phyloP scores from a whole-genome alignment of 2,329 filamentous ascomycete genomes.

The Zalaria obscura region DNA sequence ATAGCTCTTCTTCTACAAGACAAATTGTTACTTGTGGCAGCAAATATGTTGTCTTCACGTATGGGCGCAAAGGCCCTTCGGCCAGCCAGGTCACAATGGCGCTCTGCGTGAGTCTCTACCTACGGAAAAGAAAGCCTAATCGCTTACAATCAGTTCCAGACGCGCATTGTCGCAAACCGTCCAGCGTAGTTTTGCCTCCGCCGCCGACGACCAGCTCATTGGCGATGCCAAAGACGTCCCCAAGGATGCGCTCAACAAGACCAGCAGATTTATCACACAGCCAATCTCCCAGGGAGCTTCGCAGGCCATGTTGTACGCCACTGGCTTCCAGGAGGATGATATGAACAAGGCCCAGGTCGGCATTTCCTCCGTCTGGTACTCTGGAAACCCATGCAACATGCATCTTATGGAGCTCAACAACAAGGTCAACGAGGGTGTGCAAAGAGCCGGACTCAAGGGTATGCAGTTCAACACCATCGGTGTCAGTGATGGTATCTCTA shows the following conservation, averaged over 20 bases:
- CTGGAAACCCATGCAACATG: constrained; percentile 99
- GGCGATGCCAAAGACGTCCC: constrained; percentile 1
- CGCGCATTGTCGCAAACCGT: not conserved
- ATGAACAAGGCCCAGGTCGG: constrained; percentile 96
- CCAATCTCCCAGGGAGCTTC: constrained; percentile 97
- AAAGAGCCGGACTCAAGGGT: constrained; percentile 63
- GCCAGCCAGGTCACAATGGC: constrained; percentile 3
- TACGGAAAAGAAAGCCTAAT: not conserved
- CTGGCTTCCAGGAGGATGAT: constrained; percentile 70
- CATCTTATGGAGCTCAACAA: constrained; percentile 83
- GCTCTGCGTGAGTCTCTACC: constrained; percentile 1
- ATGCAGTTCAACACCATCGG: constrained; percentile 99
- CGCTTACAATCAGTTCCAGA: not conserved
- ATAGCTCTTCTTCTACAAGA: too few species aligned
- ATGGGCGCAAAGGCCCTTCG: constrained; percentile 4
- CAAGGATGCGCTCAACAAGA: constrained; percentile 52
- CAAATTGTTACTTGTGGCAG: not conserved
- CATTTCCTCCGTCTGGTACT: constrained; percentile 96
- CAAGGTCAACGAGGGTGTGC: constrained; percentile 57
- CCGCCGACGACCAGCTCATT: constrained; percentile 5
- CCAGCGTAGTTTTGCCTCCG: not conserved
- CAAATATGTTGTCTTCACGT: constrained; percentile 6
- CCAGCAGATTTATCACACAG: constrained; percentile 78
- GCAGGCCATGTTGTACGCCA: constrained; percentile 97
- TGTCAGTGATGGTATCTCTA: constrained; percentile 93